These are phyloP conservation scores for Hericium rajendrae DNA, from an alignment of 768 basidiomycete genomes.

Conservation along the genomic window DNA sequence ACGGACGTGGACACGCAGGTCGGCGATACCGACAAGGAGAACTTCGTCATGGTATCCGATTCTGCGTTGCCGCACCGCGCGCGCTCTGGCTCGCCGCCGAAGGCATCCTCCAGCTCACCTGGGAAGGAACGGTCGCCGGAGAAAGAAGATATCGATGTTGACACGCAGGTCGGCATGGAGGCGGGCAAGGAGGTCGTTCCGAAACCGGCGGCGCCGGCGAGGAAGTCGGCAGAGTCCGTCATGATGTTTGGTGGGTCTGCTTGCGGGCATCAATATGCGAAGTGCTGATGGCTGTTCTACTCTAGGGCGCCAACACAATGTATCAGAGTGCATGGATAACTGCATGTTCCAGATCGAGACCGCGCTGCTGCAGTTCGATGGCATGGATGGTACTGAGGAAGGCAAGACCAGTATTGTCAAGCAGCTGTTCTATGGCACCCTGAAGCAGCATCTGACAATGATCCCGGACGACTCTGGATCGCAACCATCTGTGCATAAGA, in stretches of 20 bases:
- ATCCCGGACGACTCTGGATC: conserved; percentile 31
- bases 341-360: conserved; percentile 99
- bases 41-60: conserved; percentile 32
- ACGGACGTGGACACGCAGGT: neutral
- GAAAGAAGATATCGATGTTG: conserved; percentile 10
- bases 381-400: conserved; percentile 32
- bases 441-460: conserved; percentile 48
- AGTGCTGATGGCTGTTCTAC: conserved; percentile 17
- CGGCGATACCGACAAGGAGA: conserved; percentile 30
- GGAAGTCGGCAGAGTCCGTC: conserved; percentile 52
- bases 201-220: conserved; percentile 44
- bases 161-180: conserved; percentile 9
- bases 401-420: conserved; percentile 76
- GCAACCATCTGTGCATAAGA: conserved; percentile 52
- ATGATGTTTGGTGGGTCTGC: conserved; percentile 80
- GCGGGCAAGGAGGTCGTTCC: conserved; percentile 17
- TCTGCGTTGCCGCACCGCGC: conserved; percentile 14
- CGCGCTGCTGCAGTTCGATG: conserved; percentile 70
- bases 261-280: neutral
- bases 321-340: conserved; percentile 98
- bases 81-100: conserved; percentile 2
- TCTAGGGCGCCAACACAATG: conserved; percentile 90
- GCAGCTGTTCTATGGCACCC: conserved; percentile 83
- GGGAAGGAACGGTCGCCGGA: conserved; percentile 23
- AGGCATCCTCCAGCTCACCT: neutral